Percentiles rank a stretch among this genome's conserved stretches.
Evolutionary conservation across 2,329 filamentous ascomycete genomes (phyloP).

Genomic region (Septoria linicola): DNA sequence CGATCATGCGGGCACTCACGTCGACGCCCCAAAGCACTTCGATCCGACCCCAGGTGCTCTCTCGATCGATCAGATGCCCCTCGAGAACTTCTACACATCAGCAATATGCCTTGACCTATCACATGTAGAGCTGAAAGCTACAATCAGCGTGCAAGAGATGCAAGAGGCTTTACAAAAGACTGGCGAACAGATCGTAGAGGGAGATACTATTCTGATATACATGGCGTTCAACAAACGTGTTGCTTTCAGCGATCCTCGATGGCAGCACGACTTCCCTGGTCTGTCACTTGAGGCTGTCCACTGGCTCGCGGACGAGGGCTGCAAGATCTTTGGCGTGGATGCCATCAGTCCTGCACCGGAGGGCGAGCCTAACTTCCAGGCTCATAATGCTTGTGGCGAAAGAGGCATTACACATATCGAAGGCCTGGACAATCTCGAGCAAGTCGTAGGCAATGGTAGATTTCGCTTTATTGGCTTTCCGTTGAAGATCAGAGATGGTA

Average conservation of each 20-base stretch:
- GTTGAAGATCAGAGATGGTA: constrained; percentile 31
- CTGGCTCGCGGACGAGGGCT: constrained; percentile 33
- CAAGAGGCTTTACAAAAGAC: constrained; percentile 26
- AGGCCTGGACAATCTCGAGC: constrained; percentile 31
- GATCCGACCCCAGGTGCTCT: constrained; percentile 29
- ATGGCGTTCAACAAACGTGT: constrained; percentile 32
- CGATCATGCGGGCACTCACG: constrained; percentile 34
- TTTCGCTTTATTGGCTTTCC: constrained; percentile 32
- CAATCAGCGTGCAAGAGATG: constrained; percentile 29
- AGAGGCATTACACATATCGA: constrained; percentile 33
- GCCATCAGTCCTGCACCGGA: constrained; percentile 32
- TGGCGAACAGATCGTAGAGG: constrained; percentile 29
- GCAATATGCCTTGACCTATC: constrained; percentile 33
- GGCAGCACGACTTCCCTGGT: constrained; percentile 34
- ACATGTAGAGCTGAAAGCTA: constrained; percentile 29
- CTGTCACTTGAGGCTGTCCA: constrained; percentile 29
- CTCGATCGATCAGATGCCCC: constrained; percentile 32
- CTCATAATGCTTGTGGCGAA: constrained; percentile 33
- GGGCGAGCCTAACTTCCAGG: constrained; percentile 32
- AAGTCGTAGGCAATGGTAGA: constrained; percentile 28
- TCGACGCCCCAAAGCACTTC: constrained; percentile 35
- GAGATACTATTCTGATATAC: constrained; percentile 31
- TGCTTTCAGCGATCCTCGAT: constrained; percentile 29
- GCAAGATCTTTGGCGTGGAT: constrained; percentile 33
- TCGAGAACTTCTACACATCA: constrained; percentile 33